Evolutionary conservation across 495 filamentous ascomycete species (phyloP).

Genomic region (Pseudevernia furfuracea): DNA sequence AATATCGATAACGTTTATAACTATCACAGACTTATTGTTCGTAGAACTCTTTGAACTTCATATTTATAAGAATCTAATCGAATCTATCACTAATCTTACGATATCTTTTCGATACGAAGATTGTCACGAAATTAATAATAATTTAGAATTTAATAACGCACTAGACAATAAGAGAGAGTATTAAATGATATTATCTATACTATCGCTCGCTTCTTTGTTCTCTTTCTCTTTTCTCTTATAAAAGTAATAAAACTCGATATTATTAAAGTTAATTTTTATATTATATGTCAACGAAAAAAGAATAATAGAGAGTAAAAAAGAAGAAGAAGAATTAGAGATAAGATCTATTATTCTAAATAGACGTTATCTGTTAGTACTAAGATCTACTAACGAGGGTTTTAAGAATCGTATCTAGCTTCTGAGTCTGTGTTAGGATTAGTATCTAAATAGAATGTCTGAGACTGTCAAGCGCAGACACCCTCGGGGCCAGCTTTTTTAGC

Average conservation of each 20-base stretch:
- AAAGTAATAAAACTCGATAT: background rate
- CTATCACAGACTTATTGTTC: too few species aligned
- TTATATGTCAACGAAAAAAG: background rate
- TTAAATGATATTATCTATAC: background rate
- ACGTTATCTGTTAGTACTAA: background rate
- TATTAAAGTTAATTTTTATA: background rate
- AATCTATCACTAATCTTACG: background rate
- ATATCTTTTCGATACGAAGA: background rate
- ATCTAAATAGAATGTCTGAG: too few species aligned
- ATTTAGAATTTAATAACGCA: background rate
- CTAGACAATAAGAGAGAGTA: background rate
- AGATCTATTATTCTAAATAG: background rate
- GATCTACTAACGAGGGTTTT: background rate
- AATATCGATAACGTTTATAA: too few species aligned
- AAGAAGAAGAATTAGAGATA: background rate
- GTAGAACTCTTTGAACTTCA: background rate
- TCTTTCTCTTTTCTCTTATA: conserved; percentile 3
- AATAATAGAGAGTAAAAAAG: background rate
- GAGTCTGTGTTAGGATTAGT: too few species aligned
- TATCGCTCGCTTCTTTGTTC: background rate
- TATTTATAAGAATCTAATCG: background rate
- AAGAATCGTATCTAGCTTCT: conserved; percentile 5
- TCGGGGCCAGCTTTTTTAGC: too few species aligned
- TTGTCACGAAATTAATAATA: background rate
- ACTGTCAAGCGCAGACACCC: too few species aligned